Evolutionary conservation across 345 rosid genomes (phyloP), one percentile per base, ranked within the genome.

Genomic region (Eucalyptus erythrocorys): DNA sequence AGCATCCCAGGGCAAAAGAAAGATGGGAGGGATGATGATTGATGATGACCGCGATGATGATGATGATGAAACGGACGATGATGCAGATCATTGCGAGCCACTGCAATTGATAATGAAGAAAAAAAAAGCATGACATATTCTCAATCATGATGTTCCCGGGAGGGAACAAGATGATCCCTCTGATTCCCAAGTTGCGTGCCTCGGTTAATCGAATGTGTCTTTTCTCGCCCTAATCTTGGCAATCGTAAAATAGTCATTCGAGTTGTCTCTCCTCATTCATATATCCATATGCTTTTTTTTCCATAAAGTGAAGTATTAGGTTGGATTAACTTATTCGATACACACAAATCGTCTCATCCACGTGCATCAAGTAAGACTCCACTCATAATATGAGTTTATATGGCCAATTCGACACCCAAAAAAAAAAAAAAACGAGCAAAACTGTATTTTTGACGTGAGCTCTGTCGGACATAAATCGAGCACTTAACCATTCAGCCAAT

Each of bases 1-100:
- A 90, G 93, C 93, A 93, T 93, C 94, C 92, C 93, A 93, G 86
- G 93, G 88, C 19, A 81, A 81, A 86, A 81, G 87, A 85, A 85
- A 86, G 84, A 76, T 40, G 47, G 84, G 47, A 40, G 84, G 84
- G 84, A 76, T 76, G 84, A 76, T 76, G 84, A 76, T 76, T 88
- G 50, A 86, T 50, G 48, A 86, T 88, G 76, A 87, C 87, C n/a
- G 51, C 42, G 59, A 71, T 68, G 51, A 91, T 87, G 42, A 55
- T 55, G 61, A 55, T 55, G 61, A 55, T 24, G 61, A 55, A 55
- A 55, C 61, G 61, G 87, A 66, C 48, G 42, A 92, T 93, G 91
- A 90, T 91, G 89, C 91, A 88, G 88, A 90, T 85, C 43, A 89
- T 49, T 64, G 89, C 80, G 91, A 84, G 84, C 84, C 43, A 88